Conservation (phyloP, 225 moss, liverwort and hornwort genomes). For the Climacium dendroides region DNA sequence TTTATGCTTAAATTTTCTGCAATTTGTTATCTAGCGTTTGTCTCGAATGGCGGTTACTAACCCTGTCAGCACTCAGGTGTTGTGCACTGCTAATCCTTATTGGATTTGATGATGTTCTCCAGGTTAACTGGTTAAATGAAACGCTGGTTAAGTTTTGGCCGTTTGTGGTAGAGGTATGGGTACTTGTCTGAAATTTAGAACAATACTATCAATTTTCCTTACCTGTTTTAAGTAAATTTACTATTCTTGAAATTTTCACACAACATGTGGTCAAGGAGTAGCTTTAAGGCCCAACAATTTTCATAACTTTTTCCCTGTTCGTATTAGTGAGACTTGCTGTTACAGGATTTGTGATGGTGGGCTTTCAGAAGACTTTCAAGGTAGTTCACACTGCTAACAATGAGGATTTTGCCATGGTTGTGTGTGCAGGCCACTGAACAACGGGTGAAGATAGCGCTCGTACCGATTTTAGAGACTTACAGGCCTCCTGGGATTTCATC, state of each 20-base stretch:
- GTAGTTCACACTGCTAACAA: not conserved
- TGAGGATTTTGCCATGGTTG: not conserved
- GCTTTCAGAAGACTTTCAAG: not conserved
- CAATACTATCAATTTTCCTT: not conserved
- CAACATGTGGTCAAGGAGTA: no score
- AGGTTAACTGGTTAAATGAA: slow-evolving; percentile 88
- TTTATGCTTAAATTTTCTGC: not conserved
- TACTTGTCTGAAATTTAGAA: not conserved
- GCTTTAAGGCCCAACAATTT: no score
- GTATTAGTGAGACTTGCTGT: not conserved
- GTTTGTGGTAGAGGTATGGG: slow-evolving; percentile 38
- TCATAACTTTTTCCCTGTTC: no score
- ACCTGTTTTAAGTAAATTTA: not conserved
- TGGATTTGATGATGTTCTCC: not conserved
- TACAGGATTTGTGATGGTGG: not conserved
- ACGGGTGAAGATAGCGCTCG: slow-evolving; percentile 54
- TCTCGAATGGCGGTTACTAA: not conserved
- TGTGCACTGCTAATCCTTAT: not conserved
- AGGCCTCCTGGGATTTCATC: slow-evolving; percentile 63
- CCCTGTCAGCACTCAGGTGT: not conserved
- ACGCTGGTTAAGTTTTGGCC: slow-evolving; percentile 81
- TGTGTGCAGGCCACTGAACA: slow-evolving; percentile 59
- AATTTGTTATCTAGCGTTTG: not conserved
- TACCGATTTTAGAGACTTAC: slow-evolving; percentile 67
- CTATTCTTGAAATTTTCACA: no score